phyloP scores from a whole-genome alignment of 148 eudicot genomes.

The Agrostemma githago region DNA sequence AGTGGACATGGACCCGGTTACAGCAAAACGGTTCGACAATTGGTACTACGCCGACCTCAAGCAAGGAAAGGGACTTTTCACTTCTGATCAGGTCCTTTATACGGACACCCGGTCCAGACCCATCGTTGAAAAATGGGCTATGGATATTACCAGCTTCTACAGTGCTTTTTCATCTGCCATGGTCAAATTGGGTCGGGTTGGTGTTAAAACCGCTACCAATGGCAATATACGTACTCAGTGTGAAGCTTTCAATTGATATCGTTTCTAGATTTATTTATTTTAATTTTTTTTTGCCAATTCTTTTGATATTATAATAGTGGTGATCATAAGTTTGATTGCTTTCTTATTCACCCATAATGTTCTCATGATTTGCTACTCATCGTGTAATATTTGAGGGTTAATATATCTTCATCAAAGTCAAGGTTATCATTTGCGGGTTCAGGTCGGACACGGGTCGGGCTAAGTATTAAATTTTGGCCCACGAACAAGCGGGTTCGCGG shows the following conservation, averaged over 20 bases:
- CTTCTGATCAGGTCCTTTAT: conserved; percentile 71
- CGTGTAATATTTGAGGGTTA: background rate
- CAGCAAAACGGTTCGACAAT: conserved; percentile 65
- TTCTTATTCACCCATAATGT: background rate
- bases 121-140: conserved; percentile 36
- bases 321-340: background rate
- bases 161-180: conserved; percentile 30
- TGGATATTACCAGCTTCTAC: conserved; percentile 12
- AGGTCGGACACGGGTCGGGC: no score
- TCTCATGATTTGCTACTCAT: background rate
- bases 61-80: conserved; percentile 71
- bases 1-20: conserved; percentile 63
- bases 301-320: background rate
- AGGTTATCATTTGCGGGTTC: no score
- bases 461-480: no score
- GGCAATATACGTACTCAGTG: conserved; percentile 36
- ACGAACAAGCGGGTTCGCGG: no score
- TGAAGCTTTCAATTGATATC: conserved; percentile 34
- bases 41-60: conserved; percentile 53
- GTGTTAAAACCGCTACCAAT: conserved; percentile 28
- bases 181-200: conserved; percentile 41
- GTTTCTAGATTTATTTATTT: background rate
- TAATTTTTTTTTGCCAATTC: background rate
- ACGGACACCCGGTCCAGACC: conserved; percentile 56
- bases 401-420: background rate